Evolutionary conservation across 2,329 filamentous ascomycete genomes (phyloP).

Genomic region (Clonostachys sp.): DNA sequence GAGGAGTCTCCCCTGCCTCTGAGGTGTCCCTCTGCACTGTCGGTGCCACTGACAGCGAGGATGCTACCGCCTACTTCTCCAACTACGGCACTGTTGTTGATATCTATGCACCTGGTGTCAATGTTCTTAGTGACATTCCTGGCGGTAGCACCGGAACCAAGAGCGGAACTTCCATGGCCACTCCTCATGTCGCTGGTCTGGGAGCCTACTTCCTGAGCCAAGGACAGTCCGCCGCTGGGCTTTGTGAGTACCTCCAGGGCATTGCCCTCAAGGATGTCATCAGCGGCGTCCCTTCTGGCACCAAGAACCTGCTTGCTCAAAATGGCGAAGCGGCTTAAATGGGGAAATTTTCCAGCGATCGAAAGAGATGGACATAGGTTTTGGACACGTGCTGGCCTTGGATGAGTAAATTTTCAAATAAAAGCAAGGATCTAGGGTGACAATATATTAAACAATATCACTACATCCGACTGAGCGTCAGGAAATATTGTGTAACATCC

Average conservation of each 20-base stretch:
- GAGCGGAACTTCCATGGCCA: slow-evolving; percentile 53
- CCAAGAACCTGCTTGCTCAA: slow-evolving; percentile 24
- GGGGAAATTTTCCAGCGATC: no score
- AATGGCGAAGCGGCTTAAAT: slow-evolving; percentile 11
- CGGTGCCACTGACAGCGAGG: slow-evolving; percentile 33
- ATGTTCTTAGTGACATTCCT: slow-evolving; percentile 36
- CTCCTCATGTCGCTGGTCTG: slow-evolving; percentile 57
- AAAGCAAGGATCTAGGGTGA: no score
- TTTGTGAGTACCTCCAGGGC: slow-evolving; percentile 33
- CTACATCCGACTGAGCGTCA: no score
- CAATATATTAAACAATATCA: no score
- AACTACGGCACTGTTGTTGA: slow-evolving; percentile 44
- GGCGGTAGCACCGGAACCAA: slow-evolving; percentile 37
- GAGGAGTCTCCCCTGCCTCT: slow-evolving; percentile 40
- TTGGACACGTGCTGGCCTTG: no score
- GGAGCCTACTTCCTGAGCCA: slow-evolving; percentile 58
- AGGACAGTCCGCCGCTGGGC: slow-evolving; percentile 24
- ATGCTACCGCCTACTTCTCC: slow-evolving; percentile 38
- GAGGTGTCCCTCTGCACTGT: slow-evolving; percentile 45
- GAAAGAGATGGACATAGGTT: no score
- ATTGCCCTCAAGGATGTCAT: slow-evolving; percentile 32
- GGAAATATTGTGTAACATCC: no score
- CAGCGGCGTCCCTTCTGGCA: slow-evolving; percentile 19
- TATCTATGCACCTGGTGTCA: slow-evolving; percentile 44
- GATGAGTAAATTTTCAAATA: no score